phyloP scores from a whole-genome alignment of 192 early-diverging fungal genomes.

The Coemansia sp. region DNA sequence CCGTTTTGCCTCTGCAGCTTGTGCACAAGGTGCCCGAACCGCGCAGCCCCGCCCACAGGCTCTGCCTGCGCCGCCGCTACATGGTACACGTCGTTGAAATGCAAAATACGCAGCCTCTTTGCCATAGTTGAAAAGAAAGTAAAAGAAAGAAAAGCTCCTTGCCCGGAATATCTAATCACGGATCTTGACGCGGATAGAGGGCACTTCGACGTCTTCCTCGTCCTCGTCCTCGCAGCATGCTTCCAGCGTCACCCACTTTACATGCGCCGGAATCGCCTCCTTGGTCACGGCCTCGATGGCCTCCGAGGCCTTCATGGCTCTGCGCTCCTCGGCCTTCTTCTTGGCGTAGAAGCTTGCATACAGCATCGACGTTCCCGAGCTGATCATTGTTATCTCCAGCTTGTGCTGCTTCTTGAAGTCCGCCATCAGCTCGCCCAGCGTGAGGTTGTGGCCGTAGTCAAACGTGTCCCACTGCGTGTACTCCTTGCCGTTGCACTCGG shows the following conservation, averaged over 20 bases:
- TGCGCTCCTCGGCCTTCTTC: slow-evolving; percentile 82
- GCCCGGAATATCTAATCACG: slow-evolving; percentile 21
- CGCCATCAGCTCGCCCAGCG: slow-evolving; percentile 86
- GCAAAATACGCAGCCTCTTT: slow-evolving; percentile 50
- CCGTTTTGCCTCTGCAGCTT: slow-evolving; percentile 21
- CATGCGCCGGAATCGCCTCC: slow-evolving; percentile 84
- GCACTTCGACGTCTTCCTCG: slow-evolving; percentile 86
- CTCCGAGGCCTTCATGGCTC: slow-evolving; percentile 77
- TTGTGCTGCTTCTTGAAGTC: slow-evolving; percentile 77
- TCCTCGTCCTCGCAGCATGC: slow-evolving; percentile 84
- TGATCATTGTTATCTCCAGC: slow-evolving; percentile 91
- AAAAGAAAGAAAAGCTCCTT: slow-evolving; percentile 1
- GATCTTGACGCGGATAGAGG: slow-evolving; percentile 39
- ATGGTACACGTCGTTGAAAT: slow-evolving; percentile 70
- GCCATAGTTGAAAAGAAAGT: neutral
- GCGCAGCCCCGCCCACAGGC: slow-evolving; percentile 64
- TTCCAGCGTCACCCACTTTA: slow-evolving; percentile 81
- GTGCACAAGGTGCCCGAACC: slow-evolving; percentile 57
- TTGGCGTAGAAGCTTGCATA: slow-evolving; percentile 83
- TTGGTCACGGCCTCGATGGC: slow-evolving; percentile 76
- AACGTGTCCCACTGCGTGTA: slow-evolving; percentile 97
- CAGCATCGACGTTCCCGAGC: slow-evolving; percentile 88
- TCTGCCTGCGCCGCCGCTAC: slow-evolving; percentile 52
- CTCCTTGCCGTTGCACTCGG: slow-evolving; percentile 82
- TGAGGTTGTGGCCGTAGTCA: slow-evolving; percentile 78